Evolutionary conservation across 2,329 filamentous ascomycete genomes (phyloP), one percentile per base, ranked within the genome.

Genomic region (Diaporthe velutina): DNA sequence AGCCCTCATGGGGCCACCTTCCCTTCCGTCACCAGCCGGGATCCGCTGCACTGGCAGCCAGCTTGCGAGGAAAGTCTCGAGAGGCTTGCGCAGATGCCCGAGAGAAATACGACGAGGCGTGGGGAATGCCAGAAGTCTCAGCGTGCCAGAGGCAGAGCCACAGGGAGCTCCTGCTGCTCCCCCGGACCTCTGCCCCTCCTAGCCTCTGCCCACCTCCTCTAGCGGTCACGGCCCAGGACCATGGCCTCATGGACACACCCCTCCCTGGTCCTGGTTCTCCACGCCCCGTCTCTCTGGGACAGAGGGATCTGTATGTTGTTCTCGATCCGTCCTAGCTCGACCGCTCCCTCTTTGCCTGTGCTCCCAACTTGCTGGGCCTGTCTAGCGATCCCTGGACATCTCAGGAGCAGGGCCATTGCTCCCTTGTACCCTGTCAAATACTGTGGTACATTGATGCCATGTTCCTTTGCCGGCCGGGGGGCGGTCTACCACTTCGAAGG

Each of bases 381-480:
- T 54, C 57, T 72, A 54, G 70, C 25, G 57, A 72, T 72, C 70
- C 70, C 70, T 54, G 57, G 25, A 25, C 52, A 57, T 58, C 48
- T 45, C 45, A 61, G 70, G 70, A 71, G 55, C 55, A 60, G 57
- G n/a, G 68, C 33, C 50, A 64, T 40, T 61, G 17, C 50, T 55
- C 33, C 48, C 57, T 54, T 50, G 70, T 73, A 48, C 71, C 61
- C 48, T 73, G 71, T 70, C 54, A 4, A 68, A 70, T 30, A 54
- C 35, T 54, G 48, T 28, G 60, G 35, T 70, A 55, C 61, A 70
- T 73, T 68, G 64, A 68, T 68, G 45, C 64, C 33, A 54, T 68
- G 64, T 68, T 52, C 45, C 54, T 61, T 64, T 74, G 73, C 73
- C 73, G 73, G 73, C 73, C 73, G 67, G 57, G 73, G 67, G 45